Percentiles rank a stretch among this genome's conserved stretches.
Conservation (phyloP, 345 rosid species). For the Ceriops decandra region DNA sequence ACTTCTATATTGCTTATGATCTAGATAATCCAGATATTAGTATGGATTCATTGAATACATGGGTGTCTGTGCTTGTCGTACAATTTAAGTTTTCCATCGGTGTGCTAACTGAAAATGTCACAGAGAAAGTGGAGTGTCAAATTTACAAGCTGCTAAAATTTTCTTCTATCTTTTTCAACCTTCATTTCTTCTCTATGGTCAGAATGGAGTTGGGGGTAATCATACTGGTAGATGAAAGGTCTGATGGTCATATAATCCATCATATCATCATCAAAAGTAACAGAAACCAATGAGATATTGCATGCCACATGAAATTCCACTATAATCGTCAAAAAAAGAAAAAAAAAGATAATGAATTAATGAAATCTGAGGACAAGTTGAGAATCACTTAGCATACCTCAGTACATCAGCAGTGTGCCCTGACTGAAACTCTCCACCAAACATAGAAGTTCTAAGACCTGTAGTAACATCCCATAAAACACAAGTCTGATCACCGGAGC, state of each 20-base stretch:
- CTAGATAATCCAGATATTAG: no score
- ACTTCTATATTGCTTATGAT: no score
- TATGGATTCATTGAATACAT: no score
- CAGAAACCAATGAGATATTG: conserved; percentile 2
- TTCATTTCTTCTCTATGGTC: no score
- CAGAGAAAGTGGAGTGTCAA: no score
- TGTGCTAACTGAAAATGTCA: no score
- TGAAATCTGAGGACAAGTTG: conserved; percentile 2
- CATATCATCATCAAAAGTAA: background rate
- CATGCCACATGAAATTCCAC: background rate
- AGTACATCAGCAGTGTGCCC: conserved; percentile 94
- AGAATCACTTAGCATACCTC: conserved; percentile 45
- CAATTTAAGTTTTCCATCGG: no score
- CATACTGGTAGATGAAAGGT: no score
- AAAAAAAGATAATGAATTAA: conserved; percentile 5
- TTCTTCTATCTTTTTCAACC: no score
- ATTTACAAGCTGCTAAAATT: no score
- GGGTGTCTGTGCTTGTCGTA: no score
- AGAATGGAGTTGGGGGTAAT: no score
- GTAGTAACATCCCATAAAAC: conserved; percentile 93
- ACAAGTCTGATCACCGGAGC: conserved; percentile 93
- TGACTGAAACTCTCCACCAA: conserved; percentile 96
- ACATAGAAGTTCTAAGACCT: conserved; percentile 88
- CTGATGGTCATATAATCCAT: background rate
- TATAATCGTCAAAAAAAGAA: background rate